These are phyloP conservation scores for Thelonectria discophora DNA, from an alignment of 2,329 filamentous ascomycete species.

Conservation along the genomic window DNA sequence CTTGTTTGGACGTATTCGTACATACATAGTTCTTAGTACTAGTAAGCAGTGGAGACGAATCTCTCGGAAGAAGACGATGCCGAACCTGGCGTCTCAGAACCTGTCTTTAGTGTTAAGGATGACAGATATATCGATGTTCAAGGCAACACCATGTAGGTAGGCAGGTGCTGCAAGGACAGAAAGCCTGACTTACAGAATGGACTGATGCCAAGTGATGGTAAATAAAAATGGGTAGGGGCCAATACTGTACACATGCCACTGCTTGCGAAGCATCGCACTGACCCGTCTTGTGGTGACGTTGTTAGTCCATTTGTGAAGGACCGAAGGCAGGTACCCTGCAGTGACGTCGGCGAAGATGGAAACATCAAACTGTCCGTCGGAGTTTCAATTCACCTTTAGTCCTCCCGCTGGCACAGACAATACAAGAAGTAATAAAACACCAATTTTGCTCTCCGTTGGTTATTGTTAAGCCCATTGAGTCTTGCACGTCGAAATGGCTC, in stretches of 20 bases:
- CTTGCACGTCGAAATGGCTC: conserved; percentile 51
- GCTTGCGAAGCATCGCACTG: neutral
- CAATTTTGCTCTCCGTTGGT: neutral
- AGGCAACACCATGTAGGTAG: neutral
- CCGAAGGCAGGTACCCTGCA: neutral
- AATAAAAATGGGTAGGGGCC: no score
- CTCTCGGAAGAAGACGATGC: neutral
- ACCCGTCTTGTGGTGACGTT: neutral
- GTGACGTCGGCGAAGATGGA: neutral
- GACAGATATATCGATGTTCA: neutral
- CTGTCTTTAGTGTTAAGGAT: neutral
- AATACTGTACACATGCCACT: no score
- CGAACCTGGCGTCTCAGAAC: neutral
- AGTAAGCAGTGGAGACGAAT: neutral
- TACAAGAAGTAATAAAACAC: neutral
- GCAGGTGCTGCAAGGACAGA: no score
- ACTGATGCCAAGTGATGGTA: neutral
- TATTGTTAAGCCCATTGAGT: neutral
- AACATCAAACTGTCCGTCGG: conserved; percentile 6
- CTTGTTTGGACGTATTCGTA: neutral
- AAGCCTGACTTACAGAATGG: neutral
- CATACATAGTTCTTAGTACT: no score
- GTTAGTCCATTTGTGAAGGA: neutral
- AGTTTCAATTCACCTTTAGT: neutral
- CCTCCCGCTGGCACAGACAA: neutral